Percentiles rank a stretch among this genome's conserved stretches.
phyloP scores from a whole-genome alignment of 129 eudicot genomes.

The Lonicera japonica region DNA sequence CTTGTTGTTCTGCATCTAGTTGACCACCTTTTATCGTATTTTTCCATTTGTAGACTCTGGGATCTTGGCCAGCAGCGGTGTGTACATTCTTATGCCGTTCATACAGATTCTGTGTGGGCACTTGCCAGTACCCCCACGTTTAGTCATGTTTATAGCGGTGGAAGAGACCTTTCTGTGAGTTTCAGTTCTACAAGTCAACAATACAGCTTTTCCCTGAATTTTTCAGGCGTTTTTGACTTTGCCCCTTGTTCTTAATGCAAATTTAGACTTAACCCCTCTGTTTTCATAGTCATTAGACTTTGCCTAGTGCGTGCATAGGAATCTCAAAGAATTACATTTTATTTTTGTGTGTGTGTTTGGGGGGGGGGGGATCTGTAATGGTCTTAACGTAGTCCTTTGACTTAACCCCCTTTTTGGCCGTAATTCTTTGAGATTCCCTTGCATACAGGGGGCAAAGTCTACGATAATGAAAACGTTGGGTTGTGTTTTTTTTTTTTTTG shows the following conservation, averaged over 20 bases:
- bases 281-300: too few relatives aligned
- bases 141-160: conserved; percentile 98
- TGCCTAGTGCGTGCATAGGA: too few relatives aligned
- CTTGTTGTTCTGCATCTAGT: background rate
- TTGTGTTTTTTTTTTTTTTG: too few relatives aligned
- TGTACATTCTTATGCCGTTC: conserved; percentile 95
- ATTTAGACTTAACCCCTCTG: too few relatives aligned
- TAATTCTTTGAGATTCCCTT: too few relatives aligned
- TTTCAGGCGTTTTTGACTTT: background rate
- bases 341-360: too few relatives aligned
- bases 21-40: background rate
- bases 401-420: too few relatives aligned
- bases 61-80: conserved; percentile 99
- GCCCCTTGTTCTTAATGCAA: too few relatives aligned
- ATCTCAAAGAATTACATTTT: background rate
- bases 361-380: too few relatives aligned
- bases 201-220: background rate
- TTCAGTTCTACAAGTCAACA: conserved; percentile 6
- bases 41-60: conserved; percentile 56
- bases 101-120: conserved; percentile 99
- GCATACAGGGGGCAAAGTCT: too few relatives aligned
- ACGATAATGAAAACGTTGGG: too few relatives aligned
- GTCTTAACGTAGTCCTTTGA: too few relatives aligned
- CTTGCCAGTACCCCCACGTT: conserved; percentile 91
- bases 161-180: conserved; percentile 93